Conservation (phyloP, 495 filamentous ascomycete species). For the Talaromyces stipitatus region DNA sequence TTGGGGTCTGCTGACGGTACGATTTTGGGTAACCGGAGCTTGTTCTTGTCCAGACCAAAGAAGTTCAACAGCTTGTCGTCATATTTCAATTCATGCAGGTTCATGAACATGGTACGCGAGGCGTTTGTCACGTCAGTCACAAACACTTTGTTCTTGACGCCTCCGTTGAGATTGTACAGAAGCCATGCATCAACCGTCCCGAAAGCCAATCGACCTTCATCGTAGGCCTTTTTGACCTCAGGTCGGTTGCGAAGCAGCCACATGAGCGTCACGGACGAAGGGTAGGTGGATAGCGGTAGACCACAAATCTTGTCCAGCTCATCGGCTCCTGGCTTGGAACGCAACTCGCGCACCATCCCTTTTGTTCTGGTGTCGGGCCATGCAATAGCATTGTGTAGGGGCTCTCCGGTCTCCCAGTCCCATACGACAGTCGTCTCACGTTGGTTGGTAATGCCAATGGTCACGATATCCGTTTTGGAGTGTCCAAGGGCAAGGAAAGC, state of each 20-base stretch:
- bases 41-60: slow-evolving; percentile 62
- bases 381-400: slow-evolving; percentile 83
- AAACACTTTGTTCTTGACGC: slow-evolving; percentile 57
- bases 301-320: slow-evolving; percentile 69
- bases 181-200: slow-evolving; percentile 93
- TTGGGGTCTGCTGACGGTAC: slow-evolving; percentile 76
- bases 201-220: slow-evolving; percentile 72
- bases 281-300: slow-evolving; percentile 88
- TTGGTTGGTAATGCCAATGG: slow-evolving; percentile 91
- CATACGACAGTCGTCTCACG: slow-evolving; percentile 94
- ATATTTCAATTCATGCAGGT: slow-evolving; percentile 73
- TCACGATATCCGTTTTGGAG: slow-evolving; percentile 59
- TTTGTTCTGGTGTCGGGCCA: slow-evolving; percentile 92
- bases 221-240: slow-evolving; percentile 66
- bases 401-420: slow-evolving; percentile 79
- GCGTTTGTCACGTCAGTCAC: slow-evolving; percentile 93
- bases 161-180: slow-evolving; percentile 83
- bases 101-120: slow-evolving; percentile 95
- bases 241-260: slow-evolving; percentile 77
- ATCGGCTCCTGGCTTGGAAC: slow-evolving; percentile 52
- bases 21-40: slow-evolving; percentile 70
- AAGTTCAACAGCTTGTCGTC: slow-evolving; percentile 75
- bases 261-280: slow-evolving; percentile 79
- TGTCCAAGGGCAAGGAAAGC: slow-evolving; percentile 63
- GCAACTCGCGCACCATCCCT: slow-evolving; percentile 67